These are phyloP conservation scores for Alternaria postmessia DNA, from an alignment of 2,329 filamentous ascomycete species.

Conservation along the genomic window DNA sequence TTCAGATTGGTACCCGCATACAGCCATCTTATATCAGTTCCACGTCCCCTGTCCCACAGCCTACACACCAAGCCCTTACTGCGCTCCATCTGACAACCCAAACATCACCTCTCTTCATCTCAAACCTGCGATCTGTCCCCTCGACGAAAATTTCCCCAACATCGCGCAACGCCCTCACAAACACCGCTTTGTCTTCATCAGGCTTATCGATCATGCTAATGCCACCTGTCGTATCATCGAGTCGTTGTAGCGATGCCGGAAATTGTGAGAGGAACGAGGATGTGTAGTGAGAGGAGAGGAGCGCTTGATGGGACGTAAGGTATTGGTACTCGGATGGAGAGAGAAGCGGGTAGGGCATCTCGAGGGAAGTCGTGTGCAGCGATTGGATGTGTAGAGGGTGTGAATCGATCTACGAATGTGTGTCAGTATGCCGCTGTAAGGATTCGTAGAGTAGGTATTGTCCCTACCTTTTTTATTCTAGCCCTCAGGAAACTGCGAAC, in stretches of 20 bases:
- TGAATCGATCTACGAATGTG: conserved; percentile 70
- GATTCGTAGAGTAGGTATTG: too few relatives aligned
- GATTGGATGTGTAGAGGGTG: conserved; percentile 77
- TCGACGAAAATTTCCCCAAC: conserved; percentile 63
- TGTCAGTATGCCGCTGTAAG: conserved; percentile 12
- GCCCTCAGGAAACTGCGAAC: conserved; percentile 83
- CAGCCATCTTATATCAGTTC: conserved; percentile 59
- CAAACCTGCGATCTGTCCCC: conserved; percentile 65
- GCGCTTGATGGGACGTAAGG: conserved; percentile 81
- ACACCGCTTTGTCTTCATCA: conserved; percentile 83
- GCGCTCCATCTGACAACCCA: conserved; percentile 67
- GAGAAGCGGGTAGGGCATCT: conserved; percentile 60
- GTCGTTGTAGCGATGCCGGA: conserved; percentile 76
- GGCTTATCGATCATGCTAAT: conserved; percentile 92
- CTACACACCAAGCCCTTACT: conserved; percentile 68
- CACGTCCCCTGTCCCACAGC: conserved; percentile 71
- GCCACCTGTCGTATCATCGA: conserved; percentile 90
- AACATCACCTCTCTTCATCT: conserved; percentile 60
- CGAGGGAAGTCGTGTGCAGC: conserved; percentile 56
- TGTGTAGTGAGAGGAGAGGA: conserved; percentile 85
- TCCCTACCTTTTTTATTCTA: conserved; percentile 80
- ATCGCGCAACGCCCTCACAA: conserved; percentile 75
- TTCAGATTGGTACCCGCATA: not conserved
- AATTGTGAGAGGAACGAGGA: conserved; percentile 86
- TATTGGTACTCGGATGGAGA: conserved; percentile 82